phyloP scores from a whole-genome alignment of 2,329 filamentous ascomycete genomes.

The Zarea fungicola region DNA sequence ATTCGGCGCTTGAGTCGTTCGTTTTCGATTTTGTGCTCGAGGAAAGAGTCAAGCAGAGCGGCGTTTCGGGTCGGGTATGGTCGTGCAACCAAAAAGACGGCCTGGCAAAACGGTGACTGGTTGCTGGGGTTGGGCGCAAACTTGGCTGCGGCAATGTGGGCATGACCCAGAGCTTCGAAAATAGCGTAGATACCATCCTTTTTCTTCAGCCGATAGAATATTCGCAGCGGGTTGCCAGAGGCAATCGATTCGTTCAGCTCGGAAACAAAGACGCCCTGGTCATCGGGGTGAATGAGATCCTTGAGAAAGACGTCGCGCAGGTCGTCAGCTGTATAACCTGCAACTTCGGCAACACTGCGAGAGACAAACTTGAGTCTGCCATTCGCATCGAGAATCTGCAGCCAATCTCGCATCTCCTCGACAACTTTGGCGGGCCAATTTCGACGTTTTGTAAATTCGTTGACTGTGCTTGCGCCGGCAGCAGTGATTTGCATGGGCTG shows the following conservation, averaged over 20 bases:
- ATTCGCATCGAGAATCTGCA: slow-evolving; percentile 81
- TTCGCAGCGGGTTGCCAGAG: slow-evolving; percentile 69
- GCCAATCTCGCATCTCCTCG: slow-evolving; percentile 81
- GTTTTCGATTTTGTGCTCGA: slow-evolving; percentile 96
- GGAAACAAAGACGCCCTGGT: slow-evolving; percentile 73
- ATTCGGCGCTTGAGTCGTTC: slow-evolving; percentile 81
- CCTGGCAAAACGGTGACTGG: slow-evolving; percentile 68
- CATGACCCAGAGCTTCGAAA: slow-evolving; percentile 89
- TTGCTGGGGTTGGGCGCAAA: slow-evolving; percentile 59
- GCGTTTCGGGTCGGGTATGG: slow-evolving; percentile 88
- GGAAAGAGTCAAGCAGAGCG: slow-evolving; percentile 79
- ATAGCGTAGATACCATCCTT: slow-evolving; percentile 69
- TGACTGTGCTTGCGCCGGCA: slow-evolving; percentile 41
- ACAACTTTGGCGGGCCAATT: slow-evolving; percentile 87
- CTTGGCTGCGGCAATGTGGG: slow-evolving; percentile 71
- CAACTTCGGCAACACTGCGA: slow-evolving; percentile 67
- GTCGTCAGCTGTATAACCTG: slow-evolving; percentile 67
- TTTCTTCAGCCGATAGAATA: slow-evolving; percentile 82
- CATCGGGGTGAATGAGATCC: slow-evolving; percentile 81
- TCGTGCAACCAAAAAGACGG: slow-evolving; percentile 89
- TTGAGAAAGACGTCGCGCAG: slow-evolving; percentile 71
- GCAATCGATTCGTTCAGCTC: slow-evolving; percentile 89
- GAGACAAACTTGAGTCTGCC: slow-evolving; percentile 84
- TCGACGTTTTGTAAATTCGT: slow-evolving; percentile 55
- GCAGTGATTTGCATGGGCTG: slow-evolving; percentile 16